phyloP scores from a whole-genome alignment of 768 basidiomycete genomes.

The Hericium erinaceus region DNA sequence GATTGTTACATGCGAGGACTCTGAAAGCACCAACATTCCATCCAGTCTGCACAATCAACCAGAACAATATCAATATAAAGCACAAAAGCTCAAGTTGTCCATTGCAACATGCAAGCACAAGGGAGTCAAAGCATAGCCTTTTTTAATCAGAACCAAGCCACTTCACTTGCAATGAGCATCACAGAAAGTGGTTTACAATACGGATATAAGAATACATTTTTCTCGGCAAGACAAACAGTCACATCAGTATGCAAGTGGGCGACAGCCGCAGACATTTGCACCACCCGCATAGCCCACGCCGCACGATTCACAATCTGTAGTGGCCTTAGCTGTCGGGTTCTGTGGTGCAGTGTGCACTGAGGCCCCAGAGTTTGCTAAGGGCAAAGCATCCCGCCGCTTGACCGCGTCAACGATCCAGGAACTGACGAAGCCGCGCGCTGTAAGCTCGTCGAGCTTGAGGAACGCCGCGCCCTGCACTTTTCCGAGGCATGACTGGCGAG shows the following conservation, averaged over 20 bases:
- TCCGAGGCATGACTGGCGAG: conserved; percentile 35
- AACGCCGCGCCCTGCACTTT: conserved; percentile 37
- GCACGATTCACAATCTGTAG: background rate
- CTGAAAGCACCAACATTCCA: too few relatives aligned
- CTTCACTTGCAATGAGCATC: too few relatives aligned
- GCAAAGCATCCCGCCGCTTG: background rate
- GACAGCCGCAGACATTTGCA: background rate
- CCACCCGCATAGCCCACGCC: background rate
- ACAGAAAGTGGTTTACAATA: too few relatives aligned
- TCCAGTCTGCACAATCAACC: too few relatives aligned
- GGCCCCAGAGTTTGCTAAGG: background rate
- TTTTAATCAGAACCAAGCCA: too few relatives aligned
- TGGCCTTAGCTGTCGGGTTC: background rate
- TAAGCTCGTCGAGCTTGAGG: conserved; percentile 28
- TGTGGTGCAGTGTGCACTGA: background rate
- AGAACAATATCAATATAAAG: too few relatives aligned
- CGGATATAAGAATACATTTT: too few relatives aligned
- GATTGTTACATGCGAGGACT: too few relatives aligned
- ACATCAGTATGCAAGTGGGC: background rate
- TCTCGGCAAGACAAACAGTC: too few relatives aligned
- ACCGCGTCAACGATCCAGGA: conserved; percentile 27
- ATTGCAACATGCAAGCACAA: too few relatives aligned
- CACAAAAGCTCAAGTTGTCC: too few relatives aligned
- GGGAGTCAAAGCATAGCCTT: too few relatives aligned
- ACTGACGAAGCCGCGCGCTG: conserved; percentile 29